A percentile compares a stretch with the other conserved stretches of the same genome.
Conservation (phyloP, 768 basidiomycete genomes). For the Auriscalpium microsporum region DNA sequence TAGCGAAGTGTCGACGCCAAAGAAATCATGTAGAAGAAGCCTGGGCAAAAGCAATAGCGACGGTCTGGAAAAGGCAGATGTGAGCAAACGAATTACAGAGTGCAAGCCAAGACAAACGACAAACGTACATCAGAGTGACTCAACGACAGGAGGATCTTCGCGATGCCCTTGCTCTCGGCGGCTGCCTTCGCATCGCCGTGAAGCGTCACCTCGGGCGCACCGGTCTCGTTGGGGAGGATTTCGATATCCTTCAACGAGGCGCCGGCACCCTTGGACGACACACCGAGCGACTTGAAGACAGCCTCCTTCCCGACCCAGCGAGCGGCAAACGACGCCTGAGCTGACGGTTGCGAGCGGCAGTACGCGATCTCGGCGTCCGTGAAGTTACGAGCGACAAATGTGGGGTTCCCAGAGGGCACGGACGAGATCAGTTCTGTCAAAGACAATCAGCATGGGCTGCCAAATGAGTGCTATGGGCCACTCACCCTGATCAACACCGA, state of each 20-base stretch:
- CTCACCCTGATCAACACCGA: slow-evolving; percentile 86
- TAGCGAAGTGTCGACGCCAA: background rate
- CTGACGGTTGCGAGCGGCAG: slow-evolving; percentile 79
- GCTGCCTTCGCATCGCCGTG: slow-evolving; percentile 73
- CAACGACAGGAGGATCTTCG: slow-evolving; percentile 71
- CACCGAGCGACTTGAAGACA: slow-evolving; percentile 90
- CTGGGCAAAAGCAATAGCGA: slow-evolving; percentile 85
- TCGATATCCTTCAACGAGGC: slow-evolving; percentile 98
- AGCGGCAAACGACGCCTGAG: slow-evolving; percentile 86
- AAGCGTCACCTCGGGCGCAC: slow-evolving; percentile 68
- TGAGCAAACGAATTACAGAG: slow-evolving; percentile 9
- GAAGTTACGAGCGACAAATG: slow-evolving; percentile 88
- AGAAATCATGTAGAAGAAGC: slow-evolving; percentile 33
- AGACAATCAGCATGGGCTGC: background rate
- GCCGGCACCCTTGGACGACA: slow-evolving; percentile 83
- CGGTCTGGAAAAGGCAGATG: slow-evolving; percentile 39
- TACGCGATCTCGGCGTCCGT: slow-evolving; percentile 82
- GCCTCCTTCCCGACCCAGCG: slow-evolving; percentile 98
- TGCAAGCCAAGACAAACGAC: slow-evolving; percentile 22
- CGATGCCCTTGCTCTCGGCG: slow-evolving; percentile 66
- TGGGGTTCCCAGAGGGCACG: slow-evolving; percentile 82
- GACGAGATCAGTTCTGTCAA: slow-evolving; percentile 78
- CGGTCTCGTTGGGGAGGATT: slow-evolving; percentile 72
- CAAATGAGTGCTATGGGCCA: slow-evolving; percentile 6
- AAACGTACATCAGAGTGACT: slow-evolving; percentile 84